These are phyloP conservation scores for Mangifera indica DNA, from an alignment of 345 rosid genomes.

Conservation along the genomic window DNA sequence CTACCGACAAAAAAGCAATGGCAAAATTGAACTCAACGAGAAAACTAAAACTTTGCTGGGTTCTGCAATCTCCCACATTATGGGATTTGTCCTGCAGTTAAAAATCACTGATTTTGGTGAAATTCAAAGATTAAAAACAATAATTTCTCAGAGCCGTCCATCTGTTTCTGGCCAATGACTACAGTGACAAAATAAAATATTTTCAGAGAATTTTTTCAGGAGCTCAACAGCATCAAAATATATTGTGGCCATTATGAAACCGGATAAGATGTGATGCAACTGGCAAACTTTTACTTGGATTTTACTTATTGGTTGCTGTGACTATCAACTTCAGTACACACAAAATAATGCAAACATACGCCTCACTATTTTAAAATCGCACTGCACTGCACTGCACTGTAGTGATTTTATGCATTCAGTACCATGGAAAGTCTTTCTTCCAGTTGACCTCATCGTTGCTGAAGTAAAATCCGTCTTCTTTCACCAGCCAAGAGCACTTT, in stretches of 20 bases:
- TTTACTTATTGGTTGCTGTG: background rate
- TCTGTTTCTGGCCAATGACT: background rate
- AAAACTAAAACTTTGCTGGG: too few species aligned
- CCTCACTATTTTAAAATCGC: background rate
- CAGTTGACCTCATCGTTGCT: conserved; percentile 77
- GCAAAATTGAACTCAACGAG: too few species aligned
- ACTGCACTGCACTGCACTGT: background rate
- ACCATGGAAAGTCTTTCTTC: conserved; percentile 85
- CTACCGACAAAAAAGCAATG: too few species aligned
- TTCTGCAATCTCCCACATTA: too few species aligned
- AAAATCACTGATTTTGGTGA: too few species aligned
- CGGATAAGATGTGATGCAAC: too few species aligned
- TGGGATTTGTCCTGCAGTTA: too few species aligned
- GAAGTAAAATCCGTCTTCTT: conserved; percentile 85
- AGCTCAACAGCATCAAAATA: background rate
- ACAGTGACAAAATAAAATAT: background rate
- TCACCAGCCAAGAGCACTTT: conserved; percentile 84
- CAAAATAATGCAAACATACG: background rate
- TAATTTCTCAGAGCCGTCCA: background rate
- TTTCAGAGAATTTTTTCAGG: background rate
- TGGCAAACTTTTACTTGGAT: background rate
- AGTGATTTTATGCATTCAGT: background rate
- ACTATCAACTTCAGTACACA: background rate
- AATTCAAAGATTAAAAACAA: too few species aligned
- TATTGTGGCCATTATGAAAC: too few species aligned